These are phyloP conservation scores for Trichoderma harzianum DNA, from an alignment of 2,329 filamentous ascomycete genomes.

Conservation along the genomic window DNA sequence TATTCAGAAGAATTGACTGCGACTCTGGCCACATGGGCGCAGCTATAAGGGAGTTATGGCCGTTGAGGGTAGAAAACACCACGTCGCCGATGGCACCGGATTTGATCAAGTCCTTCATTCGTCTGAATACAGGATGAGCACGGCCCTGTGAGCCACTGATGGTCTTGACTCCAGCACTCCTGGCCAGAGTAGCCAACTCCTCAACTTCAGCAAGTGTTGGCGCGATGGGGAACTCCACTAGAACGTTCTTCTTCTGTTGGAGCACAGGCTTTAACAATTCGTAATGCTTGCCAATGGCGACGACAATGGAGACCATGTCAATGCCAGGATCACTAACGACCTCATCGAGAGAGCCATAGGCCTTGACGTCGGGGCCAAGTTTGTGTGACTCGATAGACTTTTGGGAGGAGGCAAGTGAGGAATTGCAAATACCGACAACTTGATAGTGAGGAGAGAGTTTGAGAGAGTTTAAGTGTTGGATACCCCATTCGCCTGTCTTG, in stretches of 20 bases:
- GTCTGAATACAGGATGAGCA: not conserved
- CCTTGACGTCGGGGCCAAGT: slow-evolving; percentile 1
- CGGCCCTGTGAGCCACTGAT: slow-evolving; percentile 1
- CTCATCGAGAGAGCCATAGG: not conserved
- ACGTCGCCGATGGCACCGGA: not conserved
- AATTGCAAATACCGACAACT: not conserved
- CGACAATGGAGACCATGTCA: not conserved
- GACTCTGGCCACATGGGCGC: slow-evolving; percentile 1
- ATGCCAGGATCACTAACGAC: not conserved
- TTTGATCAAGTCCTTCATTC: not conserved
- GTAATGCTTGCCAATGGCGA: slow-evolving; percentile 8
- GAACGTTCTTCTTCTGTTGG: not conserved
- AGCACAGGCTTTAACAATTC: not conserved
- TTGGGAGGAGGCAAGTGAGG: not conserved
- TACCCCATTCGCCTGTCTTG: slow-evolving; percentile 5
- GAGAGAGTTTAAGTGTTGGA: not conserved
- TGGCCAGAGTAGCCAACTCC: not conserved
- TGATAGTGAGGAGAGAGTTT: not conserved
- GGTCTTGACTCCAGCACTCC: not conserved
- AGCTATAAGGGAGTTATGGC: not conserved
- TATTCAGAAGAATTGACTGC: not conserved
- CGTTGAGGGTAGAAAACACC: slow-evolving; percentile 1
- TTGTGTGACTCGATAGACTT: slow-evolving; percentile 4
- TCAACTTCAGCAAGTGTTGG: slow-evolving; percentile 4
- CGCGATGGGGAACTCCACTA: not conserved